Conservation (phyloP, 805 yeast species). For the Nakazawaea anatomiae region DNA sequence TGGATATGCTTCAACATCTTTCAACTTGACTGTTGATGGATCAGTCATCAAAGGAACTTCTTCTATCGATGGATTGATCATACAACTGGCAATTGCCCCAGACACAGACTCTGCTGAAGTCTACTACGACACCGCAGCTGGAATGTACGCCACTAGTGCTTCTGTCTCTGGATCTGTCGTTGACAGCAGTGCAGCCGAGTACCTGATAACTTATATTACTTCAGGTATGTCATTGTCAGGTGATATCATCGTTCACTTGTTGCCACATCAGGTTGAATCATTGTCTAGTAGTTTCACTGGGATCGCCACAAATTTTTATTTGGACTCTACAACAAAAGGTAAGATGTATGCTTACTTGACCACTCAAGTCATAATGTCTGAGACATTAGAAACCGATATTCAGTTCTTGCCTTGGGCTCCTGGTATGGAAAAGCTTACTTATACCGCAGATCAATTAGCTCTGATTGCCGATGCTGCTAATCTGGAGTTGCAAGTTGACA, state of each 20-base stretch:
- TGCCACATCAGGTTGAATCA: constrained; percentile 45
- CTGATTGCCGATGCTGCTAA: constrained; percentile 40
- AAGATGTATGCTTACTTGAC: constrained; percentile 40
- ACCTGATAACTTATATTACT: constrained; percentile 42
- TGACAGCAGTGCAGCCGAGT: constrained; percentile 32
- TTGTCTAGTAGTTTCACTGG: constrained; percentile 25
- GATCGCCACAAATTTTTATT: constrained; percentile 32
- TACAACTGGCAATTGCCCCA: constrained; percentile 50
- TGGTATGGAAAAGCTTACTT: constrained; percentile 23
- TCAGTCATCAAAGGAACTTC: constrained; percentile 31
- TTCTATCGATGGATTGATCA: constrained; percentile 30
- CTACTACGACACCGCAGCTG: constrained; percentile 62
- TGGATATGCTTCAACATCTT: constrained; percentile 18
- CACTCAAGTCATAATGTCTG: constrained; percentile 29
- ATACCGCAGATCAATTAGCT: constrained; percentile 37
- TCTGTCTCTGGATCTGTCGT: constrained; percentile 38
- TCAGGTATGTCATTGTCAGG: constrained; percentile 43
- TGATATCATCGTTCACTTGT: constrained; percentile 41
- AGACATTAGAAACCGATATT: constrained; percentile 31
- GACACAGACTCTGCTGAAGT: constrained; percentile 25
- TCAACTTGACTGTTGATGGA: constrained; percentile 26
- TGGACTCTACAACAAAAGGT: constrained; percentile 48
- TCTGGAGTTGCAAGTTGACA: constrained; percentile 37
- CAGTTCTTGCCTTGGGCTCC: constrained; percentile 24
- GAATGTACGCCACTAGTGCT: constrained; percentile 53